These are phyloP conservation scores for Afroboletus lepidellus DNA, from an alignment of 1,284 basidiomycete genomes.

Conservation along the genomic window DNA sequence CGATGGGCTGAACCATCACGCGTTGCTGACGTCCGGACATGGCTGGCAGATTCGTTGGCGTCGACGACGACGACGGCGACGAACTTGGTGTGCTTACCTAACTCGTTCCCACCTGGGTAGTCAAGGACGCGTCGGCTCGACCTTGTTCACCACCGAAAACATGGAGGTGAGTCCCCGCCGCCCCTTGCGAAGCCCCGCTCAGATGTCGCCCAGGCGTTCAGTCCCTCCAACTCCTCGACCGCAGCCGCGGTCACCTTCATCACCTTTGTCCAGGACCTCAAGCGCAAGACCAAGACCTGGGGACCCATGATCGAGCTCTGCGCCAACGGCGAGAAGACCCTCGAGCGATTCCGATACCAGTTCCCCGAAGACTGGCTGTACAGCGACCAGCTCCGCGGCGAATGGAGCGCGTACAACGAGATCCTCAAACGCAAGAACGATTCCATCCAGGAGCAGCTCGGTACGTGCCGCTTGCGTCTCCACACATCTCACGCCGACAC, in stretches of 20 bases:
- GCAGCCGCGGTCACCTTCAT: constrained; percentile 98
- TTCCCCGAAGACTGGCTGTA: constrained; percentile 98
- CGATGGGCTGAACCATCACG: constrained; percentile 98
- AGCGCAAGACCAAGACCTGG: constrained; percentile 96
- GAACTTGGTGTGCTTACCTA: constrained; percentile 16
- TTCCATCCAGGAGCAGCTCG: constrained; percentile 95
- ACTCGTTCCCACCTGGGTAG: constrained; percentile 24
- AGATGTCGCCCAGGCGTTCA: constrained; percentile 45
- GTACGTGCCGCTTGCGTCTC: constrained; percentile 40
- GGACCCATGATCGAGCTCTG: constrained; percentile 96
- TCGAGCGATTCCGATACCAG: constrained; percentile 95
- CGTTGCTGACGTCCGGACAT: constrained; percentile 92
- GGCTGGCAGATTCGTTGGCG: constrained; percentile 34
- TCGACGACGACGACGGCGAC: constrained; percentile 23
- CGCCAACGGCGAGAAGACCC: constrained; percentile 91
- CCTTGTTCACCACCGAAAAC: constrained; percentile 17
- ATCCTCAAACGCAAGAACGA: constrained; percentile 98
- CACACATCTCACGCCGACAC: neutral
- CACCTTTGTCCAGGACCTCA: constrained; percentile 98
- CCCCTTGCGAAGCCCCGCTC: constrained; percentile 2
- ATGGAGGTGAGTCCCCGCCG: constrained; percentile 29
- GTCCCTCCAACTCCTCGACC: constrained; percentile 76
- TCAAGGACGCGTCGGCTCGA: constrained; percentile 19
- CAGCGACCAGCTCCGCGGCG: constrained; percentile 94
- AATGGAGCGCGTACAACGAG: constrained; percentile 98